Percentiles rank a stretch among this genome's conserved stretches.
phyloP scores from a whole-genome alignment of 495 filamentous ascomycete genomes.

The Neurospora tetraspora region DNA sequence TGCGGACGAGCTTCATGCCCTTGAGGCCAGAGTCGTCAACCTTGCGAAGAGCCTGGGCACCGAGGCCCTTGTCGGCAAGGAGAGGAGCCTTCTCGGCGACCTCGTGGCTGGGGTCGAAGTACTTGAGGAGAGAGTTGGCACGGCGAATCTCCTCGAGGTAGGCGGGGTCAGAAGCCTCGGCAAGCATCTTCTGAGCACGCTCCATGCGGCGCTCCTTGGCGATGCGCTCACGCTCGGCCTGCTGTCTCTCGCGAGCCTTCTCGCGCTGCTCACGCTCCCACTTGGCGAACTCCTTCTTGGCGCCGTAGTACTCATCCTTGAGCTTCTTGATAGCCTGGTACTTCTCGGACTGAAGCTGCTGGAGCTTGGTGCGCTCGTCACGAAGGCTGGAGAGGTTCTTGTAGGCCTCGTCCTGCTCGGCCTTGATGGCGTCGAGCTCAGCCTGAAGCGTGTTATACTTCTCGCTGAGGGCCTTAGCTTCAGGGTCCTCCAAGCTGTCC shows the following conservation, averaged over 20 bases:
- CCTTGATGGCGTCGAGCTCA: slow-evolving; percentile 81
- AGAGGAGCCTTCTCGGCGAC: slow-evolving; percentile 55
- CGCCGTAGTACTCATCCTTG: slow-evolving; percentile 76
- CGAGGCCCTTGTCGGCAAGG: slow-evolving; percentile 50
- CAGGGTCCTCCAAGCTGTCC: slow-evolving; percentile 84
- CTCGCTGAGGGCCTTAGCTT: slow-evolving; percentile 76
- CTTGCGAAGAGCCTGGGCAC: slow-evolving; percentile 66
- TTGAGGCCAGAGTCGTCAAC: slow-evolving; percentile 69
- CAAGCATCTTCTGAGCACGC: slow-evolving; percentile 73
- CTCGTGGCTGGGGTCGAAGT: slow-evolving; percentile 67
- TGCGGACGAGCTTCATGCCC: slow-evolving; percentile 66
- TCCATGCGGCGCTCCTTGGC: slow-evolving; percentile 79
- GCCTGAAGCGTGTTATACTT: slow-evolving; percentile 70
- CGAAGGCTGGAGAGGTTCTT: slow-evolving; percentile 76
- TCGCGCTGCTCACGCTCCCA: slow-evolving; percentile 73
- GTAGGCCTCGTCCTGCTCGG: slow-evolving; percentile 78
- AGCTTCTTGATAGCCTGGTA: slow-evolving; percentile 66
- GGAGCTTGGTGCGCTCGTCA: slow-evolving; percentile 77
- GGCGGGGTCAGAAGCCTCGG: slow-evolving; percentile 81
- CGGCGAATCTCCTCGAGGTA: slow-evolving; percentile 86
- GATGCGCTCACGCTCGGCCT: slow-evolving; percentile 61
- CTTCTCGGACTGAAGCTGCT: slow-evolving; percentile 75
- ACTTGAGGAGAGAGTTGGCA: slow-evolving; percentile 73
- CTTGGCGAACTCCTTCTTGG: slow-evolving; percentile 63
- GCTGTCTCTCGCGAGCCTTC: slow-evolving; percentile 45